Evolutionary conservation across 2,329 filamentous ascomycete species (phyloP).

Genomic region (Myriangium duriaei): DNA sequence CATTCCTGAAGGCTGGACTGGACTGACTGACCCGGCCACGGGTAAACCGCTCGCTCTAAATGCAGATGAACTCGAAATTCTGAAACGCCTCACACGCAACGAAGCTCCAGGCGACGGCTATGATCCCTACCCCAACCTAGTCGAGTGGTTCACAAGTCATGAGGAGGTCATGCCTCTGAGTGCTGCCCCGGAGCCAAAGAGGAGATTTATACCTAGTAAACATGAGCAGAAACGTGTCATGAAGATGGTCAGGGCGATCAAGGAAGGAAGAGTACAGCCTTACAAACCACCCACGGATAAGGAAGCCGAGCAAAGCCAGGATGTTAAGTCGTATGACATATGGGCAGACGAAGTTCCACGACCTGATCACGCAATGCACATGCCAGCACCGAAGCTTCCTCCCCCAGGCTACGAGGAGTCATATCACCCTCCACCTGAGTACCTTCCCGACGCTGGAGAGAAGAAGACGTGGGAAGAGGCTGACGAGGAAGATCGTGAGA

Average conservation of each 20-base stretch:
- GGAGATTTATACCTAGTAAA: slow-evolving; percentile 90
- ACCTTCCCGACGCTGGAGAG: slow-evolving; percentile 76
- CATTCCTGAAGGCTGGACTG: slow-evolving; percentile 93
- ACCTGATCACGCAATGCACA: slow-evolving; percentile 81
- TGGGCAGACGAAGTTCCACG: slow-evolving; percentile 86
- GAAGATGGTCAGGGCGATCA: slow-evolving; percentile 92
- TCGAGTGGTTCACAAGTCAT: slow-evolving; percentile 87
- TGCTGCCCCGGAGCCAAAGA: slow-evolving; percentile 88
- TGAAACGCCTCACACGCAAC: slow-evolving; percentile 79
- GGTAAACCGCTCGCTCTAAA: slow-evolving; percentile 84
- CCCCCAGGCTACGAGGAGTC: slow-evolving; percentile 91
- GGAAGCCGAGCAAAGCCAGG: slow-evolving; percentile 47
- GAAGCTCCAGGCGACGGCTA: slow-evolving; percentile 79
- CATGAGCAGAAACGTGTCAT: slow-evolving; percentile 93
- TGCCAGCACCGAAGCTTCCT: slow-evolving; percentile 83
- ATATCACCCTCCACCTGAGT: slow-evolving; percentile 92
- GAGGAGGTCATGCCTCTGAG: slow-evolving; percentile 85
- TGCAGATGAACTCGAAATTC: slow-evolving; percentile 74
- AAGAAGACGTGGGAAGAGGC: slow-evolving; percentile 70
- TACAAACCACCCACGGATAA: slow-evolving; percentile 67
- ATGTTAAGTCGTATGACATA: slow-evolving; percentile 70
- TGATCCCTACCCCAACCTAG: slow-evolving; percentile 82
- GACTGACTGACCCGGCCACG: slow-evolving; percentile 83
- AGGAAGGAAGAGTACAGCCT: slow-evolving; percentile 84
- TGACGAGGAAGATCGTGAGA: slow-evolving; percentile 83